phyloP scores from a whole-genome alignment of 257 asterid species.

The Prunella vulgaris region DNA sequence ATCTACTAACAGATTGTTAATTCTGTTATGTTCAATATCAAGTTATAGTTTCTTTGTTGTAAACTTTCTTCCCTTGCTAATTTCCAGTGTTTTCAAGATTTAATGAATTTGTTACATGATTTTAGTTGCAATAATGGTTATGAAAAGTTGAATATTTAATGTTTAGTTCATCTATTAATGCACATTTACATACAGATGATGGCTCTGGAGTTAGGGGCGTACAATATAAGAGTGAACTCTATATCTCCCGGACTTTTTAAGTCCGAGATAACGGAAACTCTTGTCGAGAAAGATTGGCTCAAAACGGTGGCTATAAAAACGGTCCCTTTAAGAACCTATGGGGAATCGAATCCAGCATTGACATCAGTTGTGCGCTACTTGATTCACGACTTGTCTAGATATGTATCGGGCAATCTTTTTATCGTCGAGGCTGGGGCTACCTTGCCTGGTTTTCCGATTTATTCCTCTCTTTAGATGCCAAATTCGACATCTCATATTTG shows the following conservation, averaged over 20 bases:
- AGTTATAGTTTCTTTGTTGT: not conserved
- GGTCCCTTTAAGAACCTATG: conserved; percentile 47
- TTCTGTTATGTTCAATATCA: too few relatives aligned
- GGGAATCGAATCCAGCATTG: conserved; percentile 59
- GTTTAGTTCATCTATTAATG: not conserved
- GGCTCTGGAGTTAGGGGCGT: conserved; percentile 64
- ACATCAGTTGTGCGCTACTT: conserved; percentile 60
- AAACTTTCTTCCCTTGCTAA: not conserved
- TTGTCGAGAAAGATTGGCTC: conserved; percentile 56
- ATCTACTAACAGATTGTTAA: too few relatives aligned
- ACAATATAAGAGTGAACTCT: conserved; percentile 69
- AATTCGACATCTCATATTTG: not conserved
- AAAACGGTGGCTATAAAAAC: conserved; percentile 37
- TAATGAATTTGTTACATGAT: not conserved
- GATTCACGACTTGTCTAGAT: conserved; percentile 56
- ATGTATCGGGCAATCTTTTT: conserved; percentile 55
- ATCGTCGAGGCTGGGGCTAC: conserved; percentile 62
- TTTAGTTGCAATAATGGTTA: not conserved
- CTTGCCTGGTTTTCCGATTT: conserved; percentile 57
- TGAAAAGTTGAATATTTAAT: not conserved
- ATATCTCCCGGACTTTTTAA: conserved; percentile 65
- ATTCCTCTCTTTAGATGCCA: conserved; percentile 52
- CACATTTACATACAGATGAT: conserved; percentile 39
- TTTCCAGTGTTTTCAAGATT: not conserved
- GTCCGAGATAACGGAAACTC: conserved; percentile 66